Evolutionary conservation across 805 yeast genomes (phyloP).

Genomic region (Ogataea neopini): DNA sequence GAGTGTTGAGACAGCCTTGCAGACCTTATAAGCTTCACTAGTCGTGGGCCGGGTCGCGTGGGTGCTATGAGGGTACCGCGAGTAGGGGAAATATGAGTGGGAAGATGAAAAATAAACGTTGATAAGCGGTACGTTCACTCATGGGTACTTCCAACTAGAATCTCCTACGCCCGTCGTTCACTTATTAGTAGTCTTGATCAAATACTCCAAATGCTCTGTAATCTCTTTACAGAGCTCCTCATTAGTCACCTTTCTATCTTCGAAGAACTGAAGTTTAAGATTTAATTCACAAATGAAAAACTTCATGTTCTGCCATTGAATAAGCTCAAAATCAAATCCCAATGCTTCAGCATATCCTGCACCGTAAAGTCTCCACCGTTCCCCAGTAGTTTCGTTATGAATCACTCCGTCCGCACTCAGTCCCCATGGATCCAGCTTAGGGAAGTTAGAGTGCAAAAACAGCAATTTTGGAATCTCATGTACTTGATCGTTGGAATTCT

Average conservation of each 20-base stretch:
- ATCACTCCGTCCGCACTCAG: constrained; percentile 45
- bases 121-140: too few species aligned
- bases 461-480: constrained; percentile 37
- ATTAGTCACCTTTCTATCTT: constrained; percentile 36
- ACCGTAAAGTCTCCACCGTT: constrained; percentile 59
- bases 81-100: too few species aligned
- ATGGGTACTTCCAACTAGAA: too few species aligned
- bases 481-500: constrained; percentile 18
- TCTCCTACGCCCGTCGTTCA: too few species aligned
- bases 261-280: constrained; percentile 45
- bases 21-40: too few species aligned
- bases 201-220: constrained; percentile 43
- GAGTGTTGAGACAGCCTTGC: too few species aligned
- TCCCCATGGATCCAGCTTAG: constrained; percentile 64
- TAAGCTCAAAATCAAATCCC: constrained; percentile 57
- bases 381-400: constrained; percentile 40
- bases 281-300: constrained; percentile 52
- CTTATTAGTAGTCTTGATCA: constrained; percentile 27
- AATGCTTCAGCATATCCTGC: constrained; percentile 51
- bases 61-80: too few species aligned
- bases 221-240: constrained; percentile 52
- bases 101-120: too few species aligned
- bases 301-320: constrained; percentile 61
- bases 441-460: constrained; percentile 68
- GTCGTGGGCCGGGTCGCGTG: too few species aligned